Base-by-base conservation (phyloP, 208 protist species). In the Zelonia costaricensis region DNA sequence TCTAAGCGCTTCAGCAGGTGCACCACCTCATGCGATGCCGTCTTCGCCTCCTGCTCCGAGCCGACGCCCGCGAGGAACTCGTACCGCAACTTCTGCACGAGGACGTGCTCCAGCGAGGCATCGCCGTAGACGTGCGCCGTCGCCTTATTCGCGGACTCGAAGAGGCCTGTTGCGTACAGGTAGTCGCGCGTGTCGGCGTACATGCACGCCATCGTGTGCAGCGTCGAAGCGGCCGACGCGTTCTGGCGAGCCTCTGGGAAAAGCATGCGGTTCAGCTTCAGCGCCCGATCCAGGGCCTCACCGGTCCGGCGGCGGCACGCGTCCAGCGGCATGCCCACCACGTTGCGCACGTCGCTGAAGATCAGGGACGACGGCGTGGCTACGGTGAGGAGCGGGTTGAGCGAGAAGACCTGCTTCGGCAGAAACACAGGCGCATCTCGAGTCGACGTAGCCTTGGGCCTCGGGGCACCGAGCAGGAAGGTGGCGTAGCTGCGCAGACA, bases 171-270 rank as follows among this genome's bases (percentile, higher is more conserved):
- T 6, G 89, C 86, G 62, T 95, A 93, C 15, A 95, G 65, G 69
- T 95, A 95, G 72, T 95, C 89, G 25, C 86, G 76, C 35, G 80
- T 91, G 67, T 95, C 89, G n/a, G 83, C 89, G 69, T 93, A 95
- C 55, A 90, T 73, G 56, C 79, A 88, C 8, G 84, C 89, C 86
- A 95, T 91, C 15, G 71, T 45, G 16, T 81, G 57, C 15, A 95
- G 73, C 45, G 74, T 86, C 67, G 75, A 80, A 6, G 76, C 76
- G 1, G 86, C 89, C 18, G 74, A 52, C 2, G 80, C 52, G 64
- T 95, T 92, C 48, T 87, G 56, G 28, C 76, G 74, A 8, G 74
- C 18, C 8, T 91, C 72, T 12, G 85, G 82, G 58, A 82, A 84
- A 2, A 91, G 58, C 23, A 66, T 65, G 23, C 89, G 89, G 46